phyloP scores from a whole-genome alignment of 176 grass and related monocot species.

The Eragrostis nindensis region DNA sequence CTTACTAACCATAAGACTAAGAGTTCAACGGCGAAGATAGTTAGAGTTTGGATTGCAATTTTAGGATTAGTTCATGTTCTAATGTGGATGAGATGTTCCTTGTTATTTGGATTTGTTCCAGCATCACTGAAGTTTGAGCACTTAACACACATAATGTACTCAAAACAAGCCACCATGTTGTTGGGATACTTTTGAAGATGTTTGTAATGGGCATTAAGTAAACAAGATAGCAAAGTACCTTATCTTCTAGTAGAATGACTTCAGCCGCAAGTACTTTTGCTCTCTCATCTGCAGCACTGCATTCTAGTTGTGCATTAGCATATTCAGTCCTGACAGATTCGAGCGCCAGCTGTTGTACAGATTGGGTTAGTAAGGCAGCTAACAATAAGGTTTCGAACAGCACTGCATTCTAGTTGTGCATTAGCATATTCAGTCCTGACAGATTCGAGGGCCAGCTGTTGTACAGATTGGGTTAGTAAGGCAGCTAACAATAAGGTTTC shows the following conservation, averaged over 20 bases:
- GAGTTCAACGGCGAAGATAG: conserved; percentile 3
- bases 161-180: neutral
- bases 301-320: conserved; percentile 90
- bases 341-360: conserved; percentile 76
- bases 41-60: conserved; percentile 5
- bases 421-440: conserved; percentile 78
- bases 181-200: conserved; percentile 41
- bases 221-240: conserved; percentile 60
- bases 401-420: conserved; percentile 92
- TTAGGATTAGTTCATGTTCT: conserved; percentile 1
- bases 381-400: too few species aligned
- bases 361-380: conserved; percentile 15
- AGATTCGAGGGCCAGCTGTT: conserved; percentile 84
- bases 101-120: neutral
- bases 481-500: conserved; percentile 11
- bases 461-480: conserved; percentile 24
- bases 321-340: conserved; percentile 80
- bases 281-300: conserved; percentile 98
- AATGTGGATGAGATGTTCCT: conserved; percentile 21
- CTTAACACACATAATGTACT: conserved; percentile 18
- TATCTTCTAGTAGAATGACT: conserved; percentile 98
- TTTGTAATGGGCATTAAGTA: conserved; percentile 21
- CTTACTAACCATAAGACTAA: conserved; percentile 4
- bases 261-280: conserved; percentile 94
- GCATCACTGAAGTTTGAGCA: conserved; percentile 1